These are phyloP conservation scores for Rickenella mellea DNA, from an alignment of 768 basidiomycete species.

Conservation along the genomic window DNA sequence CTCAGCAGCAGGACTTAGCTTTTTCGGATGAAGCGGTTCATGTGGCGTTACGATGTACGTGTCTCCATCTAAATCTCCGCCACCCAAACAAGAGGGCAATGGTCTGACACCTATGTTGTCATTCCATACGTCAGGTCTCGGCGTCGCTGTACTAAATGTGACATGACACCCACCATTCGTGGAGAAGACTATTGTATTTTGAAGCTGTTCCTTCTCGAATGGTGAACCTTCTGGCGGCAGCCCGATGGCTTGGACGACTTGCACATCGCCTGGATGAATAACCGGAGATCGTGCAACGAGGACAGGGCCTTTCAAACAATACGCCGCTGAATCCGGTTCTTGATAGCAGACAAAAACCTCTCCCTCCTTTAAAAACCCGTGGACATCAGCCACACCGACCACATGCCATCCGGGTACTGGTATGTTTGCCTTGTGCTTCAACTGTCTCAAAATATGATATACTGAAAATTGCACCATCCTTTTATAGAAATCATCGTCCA, in stretches of 20 bases:
- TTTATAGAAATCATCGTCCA: conserved; percentile 36
- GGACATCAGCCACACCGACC: conserved; percentile 64
- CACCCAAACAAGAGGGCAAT: conserved; percentile 52
- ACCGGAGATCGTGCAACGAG: conserved; percentile 56
- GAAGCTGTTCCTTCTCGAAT: conserved; percentile 38
- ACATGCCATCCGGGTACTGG: conserved; percentile 59
- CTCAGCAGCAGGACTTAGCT: conserved; percentile 29
- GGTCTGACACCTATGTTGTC: conserved; percentile 47
- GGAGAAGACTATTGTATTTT: conserved; percentile 60
- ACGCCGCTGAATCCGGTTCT: no score
- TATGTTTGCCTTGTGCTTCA: conserved; percentile 72
- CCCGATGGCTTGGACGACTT: conserved; percentile 51
- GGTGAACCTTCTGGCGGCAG: conserved; percentile 42
- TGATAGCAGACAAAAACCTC: conserved; percentile 57
- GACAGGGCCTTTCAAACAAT: conserved; percentile 45
- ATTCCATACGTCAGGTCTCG: neutral
- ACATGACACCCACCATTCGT: conserved; percentile 36
- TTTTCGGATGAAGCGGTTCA: no score
- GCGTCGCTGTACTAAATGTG: neutral
- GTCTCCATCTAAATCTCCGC: conserved; percentile 65
- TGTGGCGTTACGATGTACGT: no score
- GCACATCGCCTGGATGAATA: conserved; percentile 62
- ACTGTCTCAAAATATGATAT: conserved; percentile 53
- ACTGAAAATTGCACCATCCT: conserved; percentile 43
- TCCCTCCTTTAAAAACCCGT: conserved; percentile 37